Conservation (phyloP, 1,139 yeast species). For the Pneumocystis wakefieldiae region DNA sequence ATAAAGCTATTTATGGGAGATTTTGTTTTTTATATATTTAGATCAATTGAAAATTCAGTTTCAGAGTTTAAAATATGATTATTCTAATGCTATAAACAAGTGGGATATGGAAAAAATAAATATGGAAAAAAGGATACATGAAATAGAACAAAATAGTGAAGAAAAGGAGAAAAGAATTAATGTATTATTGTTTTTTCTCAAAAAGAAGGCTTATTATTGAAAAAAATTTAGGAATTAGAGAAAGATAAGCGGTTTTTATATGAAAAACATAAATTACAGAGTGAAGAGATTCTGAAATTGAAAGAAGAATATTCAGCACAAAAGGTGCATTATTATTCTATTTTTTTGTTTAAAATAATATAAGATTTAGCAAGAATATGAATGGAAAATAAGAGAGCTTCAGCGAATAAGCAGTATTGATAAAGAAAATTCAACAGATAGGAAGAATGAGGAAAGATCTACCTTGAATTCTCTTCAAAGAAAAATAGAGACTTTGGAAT, state of each 20-base stretch:
- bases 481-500: conserved; percentile 10
- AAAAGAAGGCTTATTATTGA: neutral
- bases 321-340: neutral
- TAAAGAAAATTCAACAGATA: neutral
- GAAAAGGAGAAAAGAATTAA: conserved; percentile 24
- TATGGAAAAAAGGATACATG: conserved; percentile 23
- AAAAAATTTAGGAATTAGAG: conserved; percentile 20
- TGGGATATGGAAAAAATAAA: conserved; percentile 23
- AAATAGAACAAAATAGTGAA: conserved; percentile 22
- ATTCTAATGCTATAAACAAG: conserved; percentile 22
- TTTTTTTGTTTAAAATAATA: neutral
- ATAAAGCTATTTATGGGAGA: neutral
- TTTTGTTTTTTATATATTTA: neutral
- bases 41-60: conserved; percentile 1
- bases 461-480: neutral
- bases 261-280: conserved; percentile 27
- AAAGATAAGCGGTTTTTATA: conserved; percentile 30
- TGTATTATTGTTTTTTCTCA: conserved; percentile 4
- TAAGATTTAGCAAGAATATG: neutral
- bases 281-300: conserved; percentile 22
- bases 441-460: neutral
- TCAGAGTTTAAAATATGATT: conserved; percentile 23
- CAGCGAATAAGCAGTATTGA: neutral
- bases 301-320: conserved; percentile 19
- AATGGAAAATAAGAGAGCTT: neutral